Base-by-base conservation (phyloP, 1,284 basidiomycete species). In the Moesziomyces aphidis region DNA sequence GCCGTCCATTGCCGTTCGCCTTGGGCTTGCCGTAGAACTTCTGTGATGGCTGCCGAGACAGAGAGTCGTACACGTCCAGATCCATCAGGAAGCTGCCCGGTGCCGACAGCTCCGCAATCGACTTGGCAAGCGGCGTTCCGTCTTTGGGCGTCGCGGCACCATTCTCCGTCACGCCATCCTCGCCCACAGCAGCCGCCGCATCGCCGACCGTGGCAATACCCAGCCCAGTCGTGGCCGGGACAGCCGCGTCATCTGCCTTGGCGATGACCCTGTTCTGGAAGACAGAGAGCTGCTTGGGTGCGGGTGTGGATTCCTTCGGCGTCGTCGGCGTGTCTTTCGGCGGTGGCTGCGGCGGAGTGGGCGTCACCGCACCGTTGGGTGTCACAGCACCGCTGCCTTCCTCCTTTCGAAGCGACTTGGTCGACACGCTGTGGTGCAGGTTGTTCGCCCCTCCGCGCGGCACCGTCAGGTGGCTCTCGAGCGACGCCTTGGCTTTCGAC, bases 51-150 rank as follows among this genome's bases (percentile, higher is more conserved):
- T 57, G 61, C 5, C 60, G 67, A 3, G 64, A 75, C 19, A 75
- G 44, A n/a, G 73, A 57, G 39, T 75, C 73, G 51, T 67, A 75
- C 7, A 71, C 73, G 23, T 75, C 73, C 26, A 75, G 58, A n/a
- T 75, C 73, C 61, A 63, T 70, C 6, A 74, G 66, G 63, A 74
- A 74, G 54, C 72, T 74, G 43, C 58, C 61, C 4, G 67, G 67
- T 22, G 61, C 61, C 17, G 67, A 34, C 22, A 64, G 54, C n/a
- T 49, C 51, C 1, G 55, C 60, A 47, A 50, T 53, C 5, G 43
- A 50, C 42, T 19, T 36, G 6, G 57, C 48, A 17, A 46, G 49
- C 21, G 42, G 39, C 2, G 52, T 19, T 11, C 17, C 39, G 13
- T 17, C 21, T 13, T 4, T 15, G 15, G 13, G 21, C 21, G 34